Evolutionary conservation across 805 yeast species (phyloP).

Genomic region (Wickerhamiella siamensis): DNA sequence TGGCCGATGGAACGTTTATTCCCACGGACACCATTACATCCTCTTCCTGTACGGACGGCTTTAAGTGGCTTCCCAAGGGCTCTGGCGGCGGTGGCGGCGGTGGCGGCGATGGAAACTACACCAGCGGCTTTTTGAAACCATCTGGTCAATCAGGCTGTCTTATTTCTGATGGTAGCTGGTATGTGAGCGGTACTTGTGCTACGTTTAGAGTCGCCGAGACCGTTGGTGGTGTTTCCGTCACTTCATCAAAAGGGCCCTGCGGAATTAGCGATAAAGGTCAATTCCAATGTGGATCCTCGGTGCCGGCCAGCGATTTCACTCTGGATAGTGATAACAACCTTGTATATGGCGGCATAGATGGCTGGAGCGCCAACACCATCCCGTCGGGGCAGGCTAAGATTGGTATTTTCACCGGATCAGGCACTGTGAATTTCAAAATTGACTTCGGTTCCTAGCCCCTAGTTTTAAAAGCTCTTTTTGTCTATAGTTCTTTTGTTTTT

Average conservation of each 20-base stretch:
- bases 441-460: conserved; percentile 17
- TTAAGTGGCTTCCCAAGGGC: conserved; percentile 61
- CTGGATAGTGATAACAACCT: conserved; percentile 33
- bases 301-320: conserved; percentile 43
- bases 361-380: conserved; percentile 42
- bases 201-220: conserved; percentile 44
- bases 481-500: no score
- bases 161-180: conserved; percentile 80
- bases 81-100: conserved; percentile 21
- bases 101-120: conserved; percentile 22
- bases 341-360: conserved; percentile 45
- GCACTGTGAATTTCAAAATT: conserved; percentile 28
- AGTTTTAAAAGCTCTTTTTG: no score
- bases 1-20: conserved; percentile 47
- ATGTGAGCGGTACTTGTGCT: conserved; percentile 70
- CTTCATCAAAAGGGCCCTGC: conserved; percentile 64
- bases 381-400: conserved; percentile 36
- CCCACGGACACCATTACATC: conserved; percentile 40
- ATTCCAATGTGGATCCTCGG: conserved; percentile 24
- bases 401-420: conserved; percentile 34
- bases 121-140: conserved; percentile 35
- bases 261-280: conserved; percentile 25
- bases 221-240: conserved; percentile 60
- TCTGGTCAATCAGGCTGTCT: conserved; percentile 54
- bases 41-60: conserved; percentile 60